Base-by-base conservation (phyloP, 2,329 filamentous ascomycete genomes). In the Pyrenophora graminea region DNA sequence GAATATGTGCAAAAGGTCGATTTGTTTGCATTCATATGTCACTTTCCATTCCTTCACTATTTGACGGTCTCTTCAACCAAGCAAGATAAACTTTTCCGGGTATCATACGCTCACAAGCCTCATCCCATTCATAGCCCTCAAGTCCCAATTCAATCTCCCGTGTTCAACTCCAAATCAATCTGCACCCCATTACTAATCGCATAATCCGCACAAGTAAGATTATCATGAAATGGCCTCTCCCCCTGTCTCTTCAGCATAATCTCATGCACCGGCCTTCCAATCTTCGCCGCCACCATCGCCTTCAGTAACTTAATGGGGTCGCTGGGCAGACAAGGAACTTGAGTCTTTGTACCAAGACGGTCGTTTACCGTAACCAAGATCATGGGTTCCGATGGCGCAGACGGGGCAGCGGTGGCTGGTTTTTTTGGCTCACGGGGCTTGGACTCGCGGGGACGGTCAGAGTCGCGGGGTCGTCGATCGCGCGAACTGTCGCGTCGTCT, bases 311-410 rank as follows among this genome's bases (percentile, higher is more conserved):
- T 87, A 59, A 97, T 87, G 6, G 86, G 87, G 75, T 97, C 93
- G 3, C 85, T 88, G 0, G 90, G 86, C 50, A 96, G 79, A 71
- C 92, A 97, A 0, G 93, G 93, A 58, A 97, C 94, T 45, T 90
- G 88, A 13, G 92, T 90, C 68, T 96, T 96, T n/a, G 93, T 97
- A 10, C 93, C 93, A 31, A 97, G 79, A n/a, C 93, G 84, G 74
- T 97, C 93, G 72, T 97, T 97, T 68, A 97, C 86, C 66, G 93
- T 85, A 15, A 97, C 92, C 44, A 96, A 84, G 61, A 97, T 97
- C 88, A 97, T 95, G 49, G 91, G 87, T 68, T 95, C 88, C 5
- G 79, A 55, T 2, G 58, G 50, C 3, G 55, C 30, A 6, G 56
- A 42, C 2, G 51, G 32, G 6, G 76, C 67, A 25, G 71, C 55